These are phyloP conservation scores for Teunomyces pallodes DNA, from an alignment of 805 yeast species.

Conservation along the genomic window DNA sequence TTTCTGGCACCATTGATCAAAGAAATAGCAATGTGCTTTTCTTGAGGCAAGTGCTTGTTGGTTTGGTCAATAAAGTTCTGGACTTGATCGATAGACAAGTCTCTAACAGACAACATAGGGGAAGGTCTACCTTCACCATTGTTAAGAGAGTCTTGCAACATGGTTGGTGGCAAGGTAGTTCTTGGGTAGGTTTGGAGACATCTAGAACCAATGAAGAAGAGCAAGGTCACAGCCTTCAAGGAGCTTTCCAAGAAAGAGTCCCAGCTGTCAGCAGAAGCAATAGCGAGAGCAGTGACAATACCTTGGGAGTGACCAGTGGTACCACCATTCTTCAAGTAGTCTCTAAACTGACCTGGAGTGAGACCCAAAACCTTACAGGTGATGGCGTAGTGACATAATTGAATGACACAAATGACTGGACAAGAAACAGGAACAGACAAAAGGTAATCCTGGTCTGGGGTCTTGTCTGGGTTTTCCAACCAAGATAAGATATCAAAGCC, in stretches of 20 bases:
- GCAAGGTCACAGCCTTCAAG: constrained; percentile 73
- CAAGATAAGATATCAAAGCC: constrained; percentile 87
- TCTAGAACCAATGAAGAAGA: constrained; percentile 92
- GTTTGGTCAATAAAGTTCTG: constrained; percentile 78
- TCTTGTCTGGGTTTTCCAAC: constrained; percentile 79
- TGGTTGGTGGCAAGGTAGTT: constrained; percentile 91
- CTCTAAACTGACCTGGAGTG: constrained; percentile 85
- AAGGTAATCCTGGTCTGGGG: constrained; percentile 87
- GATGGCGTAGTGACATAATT: constrained; percentile 87
- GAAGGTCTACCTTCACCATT: constrained; percentile 96
- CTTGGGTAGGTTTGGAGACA: constrained; percentile 88
- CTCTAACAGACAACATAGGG: constrained; percentile 95
- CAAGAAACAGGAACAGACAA: constrained; percentile 91
- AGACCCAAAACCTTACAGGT: constrained; percentile 81
- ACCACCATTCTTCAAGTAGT: constrained; percentile 50
- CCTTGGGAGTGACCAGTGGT: constrained; percentile 92
- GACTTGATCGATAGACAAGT: constrained; percentile 76
- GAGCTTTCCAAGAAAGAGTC: constrained; percentile 71
- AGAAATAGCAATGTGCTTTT: constrained; percentile 87
- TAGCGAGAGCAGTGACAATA: constrained; percentile 87
- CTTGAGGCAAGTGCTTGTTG: constrained; percentile 88
- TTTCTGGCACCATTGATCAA: constrained; percentile 94
- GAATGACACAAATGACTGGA: constrained; percentile 96
- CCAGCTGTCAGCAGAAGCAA: constrained; percentile 83
- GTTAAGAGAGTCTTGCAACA: constrained; percentile 86